These are phyloP conservation scores for Dissophora ornata DNA, from an alignment of 192 early-diverging fungal species.

Conservation along the genomic window DNA sequence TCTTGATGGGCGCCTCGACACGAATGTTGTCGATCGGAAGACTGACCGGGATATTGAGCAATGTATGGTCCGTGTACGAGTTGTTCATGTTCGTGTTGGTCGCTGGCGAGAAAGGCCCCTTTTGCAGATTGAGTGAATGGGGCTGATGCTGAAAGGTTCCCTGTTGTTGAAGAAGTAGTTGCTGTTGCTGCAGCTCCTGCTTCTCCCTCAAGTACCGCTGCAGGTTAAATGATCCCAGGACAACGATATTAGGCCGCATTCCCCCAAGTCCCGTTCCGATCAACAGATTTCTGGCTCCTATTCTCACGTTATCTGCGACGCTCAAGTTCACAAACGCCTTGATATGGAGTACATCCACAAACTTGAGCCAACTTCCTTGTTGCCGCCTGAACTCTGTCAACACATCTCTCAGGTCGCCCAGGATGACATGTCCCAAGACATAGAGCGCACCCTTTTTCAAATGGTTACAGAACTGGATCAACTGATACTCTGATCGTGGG, in stretches of 20 bases:
- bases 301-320: conserved; percentile 59
- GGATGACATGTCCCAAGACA: conserved; percentile 72
- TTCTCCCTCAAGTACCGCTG: conserved; percentile 34
- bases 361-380: conserved; percentile 68
- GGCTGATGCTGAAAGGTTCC: not conserved
- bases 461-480: conserved; percentile 76
- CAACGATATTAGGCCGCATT: conserved; percentile 76
- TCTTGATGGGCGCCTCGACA: conserved; percentile 67
- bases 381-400: conserved; percentile 63
- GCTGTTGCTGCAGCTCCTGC: conserved; percentile 9
- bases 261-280: conserved; percentile 74
- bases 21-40: conserved; percentile 68
- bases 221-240: conserved; percentile 69
- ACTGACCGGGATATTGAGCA: conserved; percentile 45
- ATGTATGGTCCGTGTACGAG: conserved; percentile 14
- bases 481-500: conserved; percentile 62
- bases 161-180: conserved; percentile 5
- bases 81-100: conserved; percentile 5
- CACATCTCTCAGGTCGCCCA: conserved; percentile 62
- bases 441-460: conserved; percentile 79
- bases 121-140: not conserved
- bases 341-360: conserved; percentile 67
- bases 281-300: conserved; percentile 67
- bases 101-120: not conserved
- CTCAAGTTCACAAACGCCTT: conserved; percentile 74